Base-by-base conservation (phyloP, 257 asterid species). In the Scutellaria galericulata region DNA sequence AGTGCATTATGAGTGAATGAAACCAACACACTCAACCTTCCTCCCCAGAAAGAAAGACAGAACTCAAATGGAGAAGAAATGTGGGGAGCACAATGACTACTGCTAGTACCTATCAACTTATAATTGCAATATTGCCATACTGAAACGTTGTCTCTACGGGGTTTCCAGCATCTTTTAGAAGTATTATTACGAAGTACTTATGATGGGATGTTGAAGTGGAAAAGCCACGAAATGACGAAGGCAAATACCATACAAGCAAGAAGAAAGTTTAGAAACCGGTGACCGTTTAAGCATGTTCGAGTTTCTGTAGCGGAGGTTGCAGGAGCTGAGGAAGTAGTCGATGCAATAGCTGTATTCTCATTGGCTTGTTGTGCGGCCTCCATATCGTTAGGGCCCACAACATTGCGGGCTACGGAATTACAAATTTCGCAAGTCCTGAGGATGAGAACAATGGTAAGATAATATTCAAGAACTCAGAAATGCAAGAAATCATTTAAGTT, bases 351-450 rank as follows among this genome's bases (percentile, higher is more conserved):
- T 14, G 51, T 64, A 44, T 71, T 68, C 76, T 86, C 96, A 24
- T 27, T 68, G 9, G 63, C 66, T 71, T 84, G 95, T 47, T 80
- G 90, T 47, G 56, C 68, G 9, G 82, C 76, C 79, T 86, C 91
- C 0, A 73, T 39, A 24, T 86, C 91, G 13, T 72, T 86, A 51
- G 86, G 88, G 35, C 96, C 87, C 27, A 87, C 86, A 15, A 94
- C 89, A 39, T 94, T 94, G 14, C 86, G 75, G 2, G 96, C 98
- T 0, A 93, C 77, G 3, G 98, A 86, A 47, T 91, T 89, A 76
- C 98, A 93, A 42, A 93, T 93, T 73, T 94, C 98, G 18, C 98
- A 94, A 56, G 90, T 86, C 90, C 98, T 91, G 90, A 39, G 48
- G 64, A 70, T 31, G 52, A 73, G 15, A 47, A 12, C 47, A 53